phyloP scores from a whole-genome alignment of 1,284 basidiomycete genomes.

The Thelephora terrestris region DNA sequence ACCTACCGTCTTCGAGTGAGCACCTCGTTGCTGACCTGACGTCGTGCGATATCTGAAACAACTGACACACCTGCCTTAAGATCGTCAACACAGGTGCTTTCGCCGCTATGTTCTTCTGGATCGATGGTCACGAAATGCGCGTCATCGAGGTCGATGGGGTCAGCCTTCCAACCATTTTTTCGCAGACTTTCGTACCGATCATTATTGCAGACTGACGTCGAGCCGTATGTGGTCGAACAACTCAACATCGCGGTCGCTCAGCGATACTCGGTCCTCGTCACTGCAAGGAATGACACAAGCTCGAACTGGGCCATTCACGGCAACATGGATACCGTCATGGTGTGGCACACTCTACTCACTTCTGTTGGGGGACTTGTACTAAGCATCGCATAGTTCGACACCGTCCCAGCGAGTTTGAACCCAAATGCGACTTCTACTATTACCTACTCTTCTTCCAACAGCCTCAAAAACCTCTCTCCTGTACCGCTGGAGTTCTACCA shows the following conservation, averaged over 20 bases:
- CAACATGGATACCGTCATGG: conserved; percentile 75
- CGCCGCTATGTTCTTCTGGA: conserved; percentile 74
- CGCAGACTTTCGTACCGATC: neutral
- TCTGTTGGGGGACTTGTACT: neutral
- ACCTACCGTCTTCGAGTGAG: conserved; percentile 51
- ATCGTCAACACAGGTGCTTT: conserved; percentile 76
- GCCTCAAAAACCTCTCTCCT: conserved; percentile 38
- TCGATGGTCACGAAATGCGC: conserved; percentile 87
- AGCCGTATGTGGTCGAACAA: conserved; percentile 61
- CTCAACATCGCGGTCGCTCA: conserved; percentile 79
- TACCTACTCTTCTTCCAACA: conserved; percentile 45
- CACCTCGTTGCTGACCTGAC: neutral
- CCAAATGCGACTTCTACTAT: conserved; percentile 77
- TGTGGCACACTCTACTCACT: neutral
- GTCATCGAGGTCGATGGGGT: conserved; percentile 88
- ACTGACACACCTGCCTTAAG: neutral
- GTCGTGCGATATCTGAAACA: conserved; percentile 19
- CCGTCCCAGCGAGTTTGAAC: conserved; percentile 57
- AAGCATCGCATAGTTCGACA: conserved; percentile 51
- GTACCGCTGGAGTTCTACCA: conserved; percentile 36
- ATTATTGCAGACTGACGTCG: conserved; percentile 53
- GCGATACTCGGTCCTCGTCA: conserved; percentile 88
- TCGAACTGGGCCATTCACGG: conserved; percentile 86
- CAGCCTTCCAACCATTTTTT: conserved; percentile 19
- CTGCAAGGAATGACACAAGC: conserved; percentile 73